Evolutionary conservation across 2,329 filamentous ascomycete species (phyloP).

Genomic region (Zalaria sp.): DNA sequence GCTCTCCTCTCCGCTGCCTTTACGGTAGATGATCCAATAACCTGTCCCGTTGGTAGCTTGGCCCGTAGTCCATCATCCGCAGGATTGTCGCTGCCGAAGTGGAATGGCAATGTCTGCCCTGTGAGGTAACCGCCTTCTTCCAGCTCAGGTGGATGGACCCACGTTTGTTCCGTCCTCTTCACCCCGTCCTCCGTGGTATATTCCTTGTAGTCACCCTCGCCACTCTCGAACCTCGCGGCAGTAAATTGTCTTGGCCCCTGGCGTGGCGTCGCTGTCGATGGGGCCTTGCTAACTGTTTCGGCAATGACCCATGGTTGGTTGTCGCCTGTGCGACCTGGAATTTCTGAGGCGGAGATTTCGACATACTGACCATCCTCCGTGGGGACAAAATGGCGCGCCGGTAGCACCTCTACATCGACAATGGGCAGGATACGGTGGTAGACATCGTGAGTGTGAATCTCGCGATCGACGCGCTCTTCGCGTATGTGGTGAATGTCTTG

Average conservation of each 20-base stretch:
- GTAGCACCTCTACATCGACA: slow-evolving; percentile 37
- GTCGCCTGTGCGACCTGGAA: slow-evolving; percentile 17
- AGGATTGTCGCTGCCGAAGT: slow-evolving; percentile 12
- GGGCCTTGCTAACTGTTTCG: slow-evolving; percentile 17
- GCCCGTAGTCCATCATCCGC: slow-evolving; percentile 10
- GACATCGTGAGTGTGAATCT: slow-evolving; percentile 40
- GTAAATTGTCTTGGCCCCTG: slow-evolving; percentile 15
- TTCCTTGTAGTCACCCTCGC: slow-evolving; percentile 25
- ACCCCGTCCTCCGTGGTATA: slow-evolving; percentile 26
- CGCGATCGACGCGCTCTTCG: slow-evolving; percentile 34
- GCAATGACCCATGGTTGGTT: slow-evolving; percentile 19
- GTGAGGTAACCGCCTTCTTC: slow-evolving; percentile 17
- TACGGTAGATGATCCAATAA: slow-evolving; percentile 4
- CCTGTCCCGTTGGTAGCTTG: slow-evolving; percentile 8
- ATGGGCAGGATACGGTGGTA: slow-evolving; percentile 40
- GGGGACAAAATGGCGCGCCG: slow-evolving; percentile 37
- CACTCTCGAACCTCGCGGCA: slow-evolving; percentile 20
- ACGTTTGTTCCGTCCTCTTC: slow-evolving; percentile 28
- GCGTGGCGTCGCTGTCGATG: slow-evolving; percentile 5
- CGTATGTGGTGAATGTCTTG: slow-evolving; percentile 30
- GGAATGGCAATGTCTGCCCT: slow-evolving; percentile 20
- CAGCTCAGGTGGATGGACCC: slow-evolving; percentile 30
- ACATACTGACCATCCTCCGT: slow-evolving; percentile 19
- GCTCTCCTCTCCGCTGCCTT: no score
- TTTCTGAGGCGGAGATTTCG: slow-evolving; percentile 30